Base-by-base conservation (phyloP, 2,329 filamentous ascomycete genomes). In the Neofusicoccum cordaticola region DNA sequence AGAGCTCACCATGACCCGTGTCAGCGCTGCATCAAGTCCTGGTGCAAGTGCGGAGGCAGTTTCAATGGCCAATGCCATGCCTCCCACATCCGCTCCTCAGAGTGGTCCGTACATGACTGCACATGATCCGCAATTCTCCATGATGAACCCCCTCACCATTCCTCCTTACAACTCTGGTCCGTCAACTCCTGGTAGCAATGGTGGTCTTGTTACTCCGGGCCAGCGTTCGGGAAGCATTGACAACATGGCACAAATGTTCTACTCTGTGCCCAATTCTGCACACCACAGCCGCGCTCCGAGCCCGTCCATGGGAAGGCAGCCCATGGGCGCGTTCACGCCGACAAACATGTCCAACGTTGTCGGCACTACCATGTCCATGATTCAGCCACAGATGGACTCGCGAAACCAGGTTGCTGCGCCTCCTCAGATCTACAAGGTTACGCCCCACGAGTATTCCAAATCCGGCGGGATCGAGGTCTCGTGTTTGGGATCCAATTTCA, bases 391-490 rank as follows among this genome's bases (percentile, higher is more conserved):
- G 9, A 19, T 58, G 41, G 62, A 64, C 13, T 50, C 56, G 11
- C 63, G 27, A 42, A 22, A 6, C 5, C 63, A 65, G 19, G 34
- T 19, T 12, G 15, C 37, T 8, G 22, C 31, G 34, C 53, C 64
- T 35, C 62, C 65, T 15, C 27, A 85, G 17, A 94, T 96, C 22
- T 89, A 92, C 74, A 94, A 93, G 74, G 84, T 97, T 67, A 91
- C 95, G 41, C 93, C 93, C 0, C 85, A 85, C 35, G 91, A 96
- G 75, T 93, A 93, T 0, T 91, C 93, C 6, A 91, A 88, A 65
- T 87, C 86, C 41, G 93, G 93, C 66, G 93, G 93, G 47, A 93
- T 92, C 61, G 93, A 97, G 75, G 92, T 97, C 2, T 94, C 91
- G 0, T 86, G 95, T 64, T 82, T 96, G 8, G 93, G 93, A 17